Percentiles rank a stretch among this genome's conserved stretches.
These are phyloP conservation scores for Hypericum androsaemum DNA, from an alignment of 345 rosid genomes.

Conservation along the genomic window DNA sequence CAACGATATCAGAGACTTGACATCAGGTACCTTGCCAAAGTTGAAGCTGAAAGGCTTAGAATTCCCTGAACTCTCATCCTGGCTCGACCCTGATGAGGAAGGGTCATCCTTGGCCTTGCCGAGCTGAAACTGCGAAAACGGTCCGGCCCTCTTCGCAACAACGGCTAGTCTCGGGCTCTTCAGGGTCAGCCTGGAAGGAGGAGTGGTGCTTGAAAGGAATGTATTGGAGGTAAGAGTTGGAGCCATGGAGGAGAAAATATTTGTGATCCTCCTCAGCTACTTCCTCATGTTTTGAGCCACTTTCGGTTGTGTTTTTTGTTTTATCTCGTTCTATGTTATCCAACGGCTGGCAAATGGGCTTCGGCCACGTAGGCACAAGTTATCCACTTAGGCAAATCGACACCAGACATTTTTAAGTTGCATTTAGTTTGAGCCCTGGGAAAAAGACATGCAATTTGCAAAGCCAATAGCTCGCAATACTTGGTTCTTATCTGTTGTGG, in stretches of 20 bases:
- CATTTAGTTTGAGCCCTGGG: too few species aligned
- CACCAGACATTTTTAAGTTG: constrained; percentile 21
- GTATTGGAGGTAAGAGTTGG: constrained; percentile 60
- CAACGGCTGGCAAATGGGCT: constrained; percentile 27
- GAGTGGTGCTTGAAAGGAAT: constrained; percentile 41
- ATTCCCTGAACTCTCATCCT: constrained; percentile 21
- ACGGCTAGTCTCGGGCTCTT: constrained; percentile 36
- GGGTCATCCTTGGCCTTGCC: constrained; percentile 31
- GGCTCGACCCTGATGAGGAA: constrained; percentile 16
- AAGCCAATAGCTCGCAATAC: too few species aligned
- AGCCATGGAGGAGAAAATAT: constrained; percentile 31
- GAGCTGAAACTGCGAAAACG: constrained; percentile 25
- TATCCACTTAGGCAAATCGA: constrained; percentile 21
- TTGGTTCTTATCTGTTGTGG: too few species aligned
- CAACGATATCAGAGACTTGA: constrained; percentile 54
- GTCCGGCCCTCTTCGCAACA: constrained; percentile 45
- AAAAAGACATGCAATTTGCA: too few species aligned
- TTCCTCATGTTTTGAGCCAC: constrained; percentile 8
- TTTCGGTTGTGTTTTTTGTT: background rate
- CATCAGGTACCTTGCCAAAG: constrained; percentile 49
- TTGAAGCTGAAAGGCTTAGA: constrained; percentile 53
- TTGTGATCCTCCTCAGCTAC: constrained; percentile 16
- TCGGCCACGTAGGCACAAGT: constrained; percentile 31
- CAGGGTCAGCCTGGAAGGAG: constrained; percentile 26
- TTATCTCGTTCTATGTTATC: constrained; percentile 1